Conservation (phyloP, 23 red algal genomes). For the Agarophyton chilense region DNA sequence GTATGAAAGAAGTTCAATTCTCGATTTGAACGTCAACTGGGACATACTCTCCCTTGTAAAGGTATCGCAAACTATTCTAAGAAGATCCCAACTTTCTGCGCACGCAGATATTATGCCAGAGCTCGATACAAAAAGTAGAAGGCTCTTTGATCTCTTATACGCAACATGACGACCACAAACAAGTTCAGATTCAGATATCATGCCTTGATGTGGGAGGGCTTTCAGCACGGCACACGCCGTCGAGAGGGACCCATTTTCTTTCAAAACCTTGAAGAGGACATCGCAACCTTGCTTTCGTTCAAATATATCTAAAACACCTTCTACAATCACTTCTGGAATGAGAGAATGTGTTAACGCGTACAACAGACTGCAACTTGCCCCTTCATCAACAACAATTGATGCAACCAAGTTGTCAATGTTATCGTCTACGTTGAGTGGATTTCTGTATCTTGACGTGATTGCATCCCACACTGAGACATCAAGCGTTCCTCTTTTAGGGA, state of each 20-base stretch:
- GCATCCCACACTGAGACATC: neutral
- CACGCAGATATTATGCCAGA: neutral
- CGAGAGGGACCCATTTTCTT: neutral
- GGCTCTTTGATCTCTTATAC: neutral
- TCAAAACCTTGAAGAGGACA: neutral
- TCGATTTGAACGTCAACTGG: neutral
- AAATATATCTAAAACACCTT: slow-evolving; percentile 3
- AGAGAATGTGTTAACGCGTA: neutral
- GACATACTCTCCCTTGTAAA: slow-evolving; percentile 23
- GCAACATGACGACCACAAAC: neutral
- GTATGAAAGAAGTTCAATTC: neutral
- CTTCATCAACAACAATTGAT: neutral
- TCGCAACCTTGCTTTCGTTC: neutral
- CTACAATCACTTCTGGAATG: neutral
- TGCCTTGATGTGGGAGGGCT: neutral
- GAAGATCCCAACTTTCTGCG: neutral
- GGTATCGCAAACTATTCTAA: slow-evolving; percentile 5
- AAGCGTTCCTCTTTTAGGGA: neutral
- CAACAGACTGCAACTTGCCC: neutral
- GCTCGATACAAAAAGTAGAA: neutral
- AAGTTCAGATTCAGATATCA: neutral
- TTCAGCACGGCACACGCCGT: neutral
- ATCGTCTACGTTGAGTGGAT: neutral
- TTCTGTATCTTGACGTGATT: slow-evolving; percentile 1
- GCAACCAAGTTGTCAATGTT: neutral